Evolutionary conservation across 495 filamentous ascomycete species (phyloP), one percentile per base, ranked within the genome.

Genomic region (Aspergillus homomorphus): DNA sequence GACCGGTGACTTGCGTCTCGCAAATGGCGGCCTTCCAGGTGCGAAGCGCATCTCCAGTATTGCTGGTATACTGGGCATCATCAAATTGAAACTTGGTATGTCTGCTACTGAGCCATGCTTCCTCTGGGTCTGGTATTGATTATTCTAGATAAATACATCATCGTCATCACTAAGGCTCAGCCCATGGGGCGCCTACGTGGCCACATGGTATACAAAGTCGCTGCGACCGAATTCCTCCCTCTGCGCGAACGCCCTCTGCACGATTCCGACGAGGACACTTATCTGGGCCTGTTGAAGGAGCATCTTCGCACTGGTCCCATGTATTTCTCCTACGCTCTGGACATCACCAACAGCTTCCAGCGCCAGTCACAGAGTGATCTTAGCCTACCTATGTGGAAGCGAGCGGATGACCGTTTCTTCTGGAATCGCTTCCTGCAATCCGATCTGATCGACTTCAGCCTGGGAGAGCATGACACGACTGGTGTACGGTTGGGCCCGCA

Each of bases 291-390:
- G 15, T 79, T 98, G 51, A 89, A 89, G 66, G 82, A 80, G 20
- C 82, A 91, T 52, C 80, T 98, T 52, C 89, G 89, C 65, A 85
- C 82, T 4, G 88, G 89, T 0, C 92, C 92, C 7, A 92, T 98
- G 89, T 97, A 96, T 79, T 98, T 98, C 70, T 97, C 94, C 46
- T 98, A 98, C 77, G 90, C 91, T 18, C 80, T 94, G 66, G 94
- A 98, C 67, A 77, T 98, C 60, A 98, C 94, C 49, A 97, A 93
- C 76, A 90, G 82, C 70, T 95, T 96, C 74, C 94, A 98, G 73
- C 82, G 95, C 51, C 94, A 98, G 73, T 82, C 90, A 1, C 83
- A 90, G 55, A 75, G 80, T 21, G 83, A 96, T 61, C 64, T 74
- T 20, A 78, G 80, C 30, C 76, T 79, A 52, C 92, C 94, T 12